Conservation (phyloP, 192 early-diverging fungal genomes). For the Backusella psychrophila region DNA sequence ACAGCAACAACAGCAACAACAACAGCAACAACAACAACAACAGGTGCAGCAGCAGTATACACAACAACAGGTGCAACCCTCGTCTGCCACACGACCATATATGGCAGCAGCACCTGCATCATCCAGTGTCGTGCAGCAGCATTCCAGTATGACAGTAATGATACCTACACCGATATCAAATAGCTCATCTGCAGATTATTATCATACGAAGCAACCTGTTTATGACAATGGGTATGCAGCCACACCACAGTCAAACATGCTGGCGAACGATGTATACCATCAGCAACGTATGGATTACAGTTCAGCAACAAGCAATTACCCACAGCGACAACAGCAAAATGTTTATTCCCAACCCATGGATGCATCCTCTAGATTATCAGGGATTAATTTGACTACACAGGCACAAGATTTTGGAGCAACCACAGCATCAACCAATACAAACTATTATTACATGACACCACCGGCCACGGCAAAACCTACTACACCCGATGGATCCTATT, state of each 20-base stretch:
- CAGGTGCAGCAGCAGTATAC: background rate
- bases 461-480: background rate
- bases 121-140: background rate
- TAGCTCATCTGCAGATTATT: background rate
- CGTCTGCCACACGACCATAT: background rate
- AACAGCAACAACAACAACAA: background rate
- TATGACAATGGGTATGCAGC: background rate
- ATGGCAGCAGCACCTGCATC: background rate
- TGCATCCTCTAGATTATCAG: background rate
- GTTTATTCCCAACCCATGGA: background rate
- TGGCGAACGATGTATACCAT: background rate
- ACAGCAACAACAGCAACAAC: background rate
- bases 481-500: background rate
- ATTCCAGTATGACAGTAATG: constrained; percentile 3
- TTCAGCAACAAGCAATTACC: background rate
- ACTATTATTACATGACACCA: background rate
- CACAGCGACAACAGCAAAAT: background rate
- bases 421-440: background rate
- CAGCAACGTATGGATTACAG: background rate
- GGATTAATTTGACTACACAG: background rate
- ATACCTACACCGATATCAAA: background rate
- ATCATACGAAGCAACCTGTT: background rate
- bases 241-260: background rate
- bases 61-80: background rate
- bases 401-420: background rate